Conservation (phyloP, 2,329 filamentous ascomycete genomes). For the Metarhizium robertsii region DNA sequence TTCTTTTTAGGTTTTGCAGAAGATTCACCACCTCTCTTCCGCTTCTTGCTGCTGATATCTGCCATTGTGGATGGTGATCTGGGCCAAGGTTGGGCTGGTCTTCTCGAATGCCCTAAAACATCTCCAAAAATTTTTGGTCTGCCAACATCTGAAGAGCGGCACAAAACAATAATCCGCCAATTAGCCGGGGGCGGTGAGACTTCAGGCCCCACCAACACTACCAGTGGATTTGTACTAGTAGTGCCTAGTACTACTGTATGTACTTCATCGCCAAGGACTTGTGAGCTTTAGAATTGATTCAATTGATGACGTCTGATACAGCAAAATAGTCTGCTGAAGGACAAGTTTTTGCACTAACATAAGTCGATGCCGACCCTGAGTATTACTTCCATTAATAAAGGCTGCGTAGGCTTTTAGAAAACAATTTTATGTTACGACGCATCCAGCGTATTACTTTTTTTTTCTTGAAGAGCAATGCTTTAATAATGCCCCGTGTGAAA, state of each 20-base stretch:
- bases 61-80: conserved; percentile 22
- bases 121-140: conserved; percentile 19
- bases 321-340: not conserved
- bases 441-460: no score
- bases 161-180: conserved; percentile 14
- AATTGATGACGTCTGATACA: no score
- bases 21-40: conserved; percentile 39
- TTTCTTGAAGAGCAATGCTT: no score
- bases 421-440: no score
- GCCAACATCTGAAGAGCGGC: conserved; percentile 11
- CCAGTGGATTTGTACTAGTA: no score
- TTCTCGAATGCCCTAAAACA: conserved; percentile 12
- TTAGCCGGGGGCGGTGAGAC: conserved; percentile 18
- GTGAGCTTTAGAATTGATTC: no score
- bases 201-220: conserved; percentile 5
- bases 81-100: not conserved
- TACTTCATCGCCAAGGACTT: no score
- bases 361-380: no score
- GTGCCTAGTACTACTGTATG: no score
- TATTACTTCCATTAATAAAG: no score
- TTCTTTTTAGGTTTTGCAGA: conserved; percentile 39
- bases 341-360: not conserved
- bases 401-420: no score
- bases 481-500: no score
- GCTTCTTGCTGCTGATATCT: conserved; percentile 36